Percentiles rank a stretch among this genome's conserved stretches.
Evolutionary conservation across 148 eudicot genomes (phyloP).

Genomic region (Camellia granthamiana): DNA sequence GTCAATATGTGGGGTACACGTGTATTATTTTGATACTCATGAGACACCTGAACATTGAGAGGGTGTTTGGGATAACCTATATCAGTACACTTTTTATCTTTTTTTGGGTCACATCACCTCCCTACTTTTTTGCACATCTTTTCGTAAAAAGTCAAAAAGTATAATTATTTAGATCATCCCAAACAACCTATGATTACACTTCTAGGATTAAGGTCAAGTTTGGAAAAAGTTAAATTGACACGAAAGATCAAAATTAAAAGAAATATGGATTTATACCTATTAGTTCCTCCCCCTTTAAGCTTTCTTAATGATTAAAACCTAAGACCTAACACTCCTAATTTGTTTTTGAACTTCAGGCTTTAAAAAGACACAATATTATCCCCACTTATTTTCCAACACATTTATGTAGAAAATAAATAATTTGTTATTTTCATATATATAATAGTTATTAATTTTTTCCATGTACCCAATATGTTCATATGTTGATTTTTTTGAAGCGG

Average conservation of each 20-base stretch:
- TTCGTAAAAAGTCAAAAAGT: too few species aligned
- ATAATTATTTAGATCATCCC: too few species aligned
- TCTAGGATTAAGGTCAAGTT: background rate
- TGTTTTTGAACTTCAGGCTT: too few species aligned
- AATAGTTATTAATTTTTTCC: background rate
- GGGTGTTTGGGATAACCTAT: too few species aligned
- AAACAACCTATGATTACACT: background rate
- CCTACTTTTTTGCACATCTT: too few species aligned
- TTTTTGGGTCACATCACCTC: too few species aligned
- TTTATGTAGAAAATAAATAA: too few species aligned
- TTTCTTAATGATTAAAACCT: background rate
- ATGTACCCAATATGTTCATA: background rate
- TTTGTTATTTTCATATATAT: too few species aligned
- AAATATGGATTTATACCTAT: background rate
- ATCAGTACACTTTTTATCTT: too few species aligned
- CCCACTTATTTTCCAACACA: too few species aligned
- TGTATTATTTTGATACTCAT: background rate
- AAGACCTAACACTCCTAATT: background rate
- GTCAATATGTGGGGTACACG: background rate
- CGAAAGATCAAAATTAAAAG: background rate
- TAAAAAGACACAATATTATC: too few species aligned
- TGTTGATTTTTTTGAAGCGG: background rate
- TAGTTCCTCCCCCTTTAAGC: background rate
- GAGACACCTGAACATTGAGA: background rate
- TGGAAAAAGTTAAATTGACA: background rate